Percentiles rank a stretch among this genome's conserved stretches.
Evolutionary conservation across 75 land plant genomes (phyloP).

Genomic region (Sequoia sempervirens): DNA sequence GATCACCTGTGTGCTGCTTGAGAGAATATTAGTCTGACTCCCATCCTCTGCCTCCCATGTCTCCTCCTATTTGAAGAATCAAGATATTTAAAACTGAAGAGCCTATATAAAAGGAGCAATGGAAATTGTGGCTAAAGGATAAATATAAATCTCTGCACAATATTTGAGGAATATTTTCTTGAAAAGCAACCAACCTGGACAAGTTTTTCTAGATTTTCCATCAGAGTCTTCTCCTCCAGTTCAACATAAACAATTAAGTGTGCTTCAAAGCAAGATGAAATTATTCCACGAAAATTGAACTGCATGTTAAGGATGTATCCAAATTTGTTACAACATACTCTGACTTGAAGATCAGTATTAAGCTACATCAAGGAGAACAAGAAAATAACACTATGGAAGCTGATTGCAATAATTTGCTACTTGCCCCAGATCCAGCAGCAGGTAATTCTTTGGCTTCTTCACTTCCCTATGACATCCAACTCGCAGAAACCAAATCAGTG

Average conservation of each 20-base stretch:
- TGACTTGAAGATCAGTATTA: background rate
- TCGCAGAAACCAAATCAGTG: background rate
- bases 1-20: constrained; percentile 90
- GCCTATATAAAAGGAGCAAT: background rate
- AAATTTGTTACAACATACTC: background rate
- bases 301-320: constrained; percentile 20
- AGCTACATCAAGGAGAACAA: background rate
- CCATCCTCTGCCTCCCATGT: constrained; percentile 98
- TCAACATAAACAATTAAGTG: constrained; percentile 88
- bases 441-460: constrained; percentile 40
- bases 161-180: background rate
- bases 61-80: constrained; percentile 60
- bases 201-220: constrained; percentile 94
- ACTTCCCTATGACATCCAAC: constrained; percentile 40
- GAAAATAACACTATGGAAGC: background rate
- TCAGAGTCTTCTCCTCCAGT: constrained; percentile 89
- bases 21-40: constrained; percentile 86
- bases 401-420: constrained; percentile 6
- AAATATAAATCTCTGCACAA: background rate
- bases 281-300: constrained; percentile 93
- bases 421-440: constrained; percentile 63
- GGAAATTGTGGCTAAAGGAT: background rate
- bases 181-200: constrained; percentile 56
- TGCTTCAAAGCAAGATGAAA: constrained; percentile 97
- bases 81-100: background rate